Percentiles rank a stretch among this genome's conserved stretches.
phyloP scores from a whole-genome alignment of 2,329 filamentous ascomycete species.

The Trichophaea hybrida region DNA sequence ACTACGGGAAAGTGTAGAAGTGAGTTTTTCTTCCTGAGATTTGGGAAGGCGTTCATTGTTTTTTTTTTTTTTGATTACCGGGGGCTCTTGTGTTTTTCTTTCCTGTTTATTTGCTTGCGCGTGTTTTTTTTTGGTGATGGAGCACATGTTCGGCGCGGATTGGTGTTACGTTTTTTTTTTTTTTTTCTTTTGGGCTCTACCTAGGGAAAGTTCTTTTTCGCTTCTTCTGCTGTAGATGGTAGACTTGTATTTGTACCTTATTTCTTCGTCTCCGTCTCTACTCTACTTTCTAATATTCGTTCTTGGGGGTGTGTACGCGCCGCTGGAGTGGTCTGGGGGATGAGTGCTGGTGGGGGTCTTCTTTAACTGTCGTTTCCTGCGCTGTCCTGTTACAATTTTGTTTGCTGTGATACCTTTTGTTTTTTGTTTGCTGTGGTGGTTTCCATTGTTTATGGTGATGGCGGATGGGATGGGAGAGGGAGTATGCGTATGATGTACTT shows the following conservation, averaged over 20 bases:
- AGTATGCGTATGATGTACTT: background rate
- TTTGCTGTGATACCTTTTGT: background rate
- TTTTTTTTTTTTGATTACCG: constrained; percentile 14
- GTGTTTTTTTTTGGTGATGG: background rate
- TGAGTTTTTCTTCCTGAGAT: constrained; percentile 13
- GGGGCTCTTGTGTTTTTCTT: background rate
- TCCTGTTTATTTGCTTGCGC: constrained; percentile 27
- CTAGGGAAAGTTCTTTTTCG: background rate
- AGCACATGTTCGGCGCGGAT: background rate
- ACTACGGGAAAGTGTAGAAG: background rate
- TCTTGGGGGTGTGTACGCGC: background rate
- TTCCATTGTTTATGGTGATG: background rate
- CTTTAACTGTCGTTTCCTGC: background rate
- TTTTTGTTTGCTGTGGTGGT: background rate
- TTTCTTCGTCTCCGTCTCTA: background rate
- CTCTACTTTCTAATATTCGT: background rate
- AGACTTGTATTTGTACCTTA: background rate
- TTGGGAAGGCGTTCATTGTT: constrained; percentile 24
- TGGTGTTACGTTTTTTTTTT: background rate
- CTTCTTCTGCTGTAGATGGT: background rate
- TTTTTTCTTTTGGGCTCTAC: background rate
- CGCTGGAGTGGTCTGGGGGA: background rate
- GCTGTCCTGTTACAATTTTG: background rate
- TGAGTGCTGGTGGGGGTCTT: background rate
- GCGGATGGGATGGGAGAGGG: background rate